Conservation (phyloP, 257 asterid species). For the Craterostigma plantagineum region DNA sequence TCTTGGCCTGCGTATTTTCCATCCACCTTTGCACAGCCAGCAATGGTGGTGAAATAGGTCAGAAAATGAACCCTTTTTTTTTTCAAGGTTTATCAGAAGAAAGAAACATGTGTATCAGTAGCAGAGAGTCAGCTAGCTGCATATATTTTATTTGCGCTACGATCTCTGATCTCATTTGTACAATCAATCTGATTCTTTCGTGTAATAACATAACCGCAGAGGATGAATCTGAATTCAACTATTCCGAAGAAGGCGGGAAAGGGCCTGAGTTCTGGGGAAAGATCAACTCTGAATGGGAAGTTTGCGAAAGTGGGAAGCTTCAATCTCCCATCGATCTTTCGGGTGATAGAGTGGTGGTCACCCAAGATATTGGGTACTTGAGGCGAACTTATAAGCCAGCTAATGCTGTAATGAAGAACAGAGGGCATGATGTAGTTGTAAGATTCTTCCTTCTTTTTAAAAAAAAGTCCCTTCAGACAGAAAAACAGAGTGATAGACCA, state of each 20-base stretch:
- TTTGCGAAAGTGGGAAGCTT: slow-evolving; percentile 26
- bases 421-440: slow-evolving; percentile 61
- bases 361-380: slow-evolving; percentile 13
- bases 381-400: slow-evolving; percentile 26
- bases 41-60: too few species aligned
- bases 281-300: slow-evolving; percentile 24
- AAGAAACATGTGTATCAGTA: too few species aligned
- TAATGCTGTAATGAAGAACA: slow-evolving; percentile 28
- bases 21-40: too few species aligned
- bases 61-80: too few species aligned
- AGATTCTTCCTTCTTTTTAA: not conserved
- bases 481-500: too few species aligned
- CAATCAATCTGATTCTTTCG: too few species aligned
- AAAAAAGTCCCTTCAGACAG: too few species aligned
- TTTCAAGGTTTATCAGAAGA: too few species aligned
- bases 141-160: too few species aligned
- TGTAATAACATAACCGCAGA: slow-evolving; percentile 13
- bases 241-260: slow-evolving; percentile 4
- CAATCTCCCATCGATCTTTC: slow-evolving; percentile 60
- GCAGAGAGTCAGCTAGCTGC: too few species aligned
- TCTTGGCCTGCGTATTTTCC: too few species aligned
- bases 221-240: slow-evolving; percentile 25
- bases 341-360: slow-evolving; percentile 11
- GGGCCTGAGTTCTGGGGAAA: slow-evolving; percentile 55
- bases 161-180: too few species aligned